Conservation (phyloP, 179 eudicot genomes). For the Beta lomatogona region DNA sequence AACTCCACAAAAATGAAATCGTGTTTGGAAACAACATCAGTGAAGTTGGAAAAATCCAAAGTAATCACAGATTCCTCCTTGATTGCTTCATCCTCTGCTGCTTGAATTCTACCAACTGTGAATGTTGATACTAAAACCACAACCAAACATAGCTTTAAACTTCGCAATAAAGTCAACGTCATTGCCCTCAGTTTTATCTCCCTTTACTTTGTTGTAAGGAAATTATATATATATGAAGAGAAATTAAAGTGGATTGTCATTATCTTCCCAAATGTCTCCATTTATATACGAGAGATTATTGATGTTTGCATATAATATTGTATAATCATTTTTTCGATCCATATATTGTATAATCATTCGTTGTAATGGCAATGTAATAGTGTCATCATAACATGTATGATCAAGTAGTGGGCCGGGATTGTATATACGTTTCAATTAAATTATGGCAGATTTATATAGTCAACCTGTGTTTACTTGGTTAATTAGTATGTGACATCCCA, state of each 20-base stretch:
- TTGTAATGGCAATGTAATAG: slow-evolving; percentile 6
- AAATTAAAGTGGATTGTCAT: background rate
- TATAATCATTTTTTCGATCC: slow-evolving; percentile 6
- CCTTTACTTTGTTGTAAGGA: background rate
- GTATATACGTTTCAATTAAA: background rate
- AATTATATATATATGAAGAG: background rate
- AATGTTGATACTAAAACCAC: slow-evolving; percentile 21
- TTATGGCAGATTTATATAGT: background rate
- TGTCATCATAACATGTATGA: slow-evolving; percentile 5
- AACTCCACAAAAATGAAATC: slow-evolving; percentile 74
- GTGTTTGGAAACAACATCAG: slow-evolving; percentile 49
- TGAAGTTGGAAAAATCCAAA: slow-evolving; percentile 54
- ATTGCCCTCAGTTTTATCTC: background rate
- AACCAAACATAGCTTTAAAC: slow-evolving; percentile 21
- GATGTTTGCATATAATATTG: background rate
- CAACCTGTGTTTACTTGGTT: background rate
- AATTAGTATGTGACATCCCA: no score
- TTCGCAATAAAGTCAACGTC: slow-evolving; percentile 16
- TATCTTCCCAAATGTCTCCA: background rate
- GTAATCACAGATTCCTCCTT: slow-evolving; percentile 58
- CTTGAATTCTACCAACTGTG: slow-evolving; percentile 17
- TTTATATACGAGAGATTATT: background rate
- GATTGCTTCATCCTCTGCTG: slow-evolving; percentile 18
- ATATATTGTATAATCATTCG: background rate
- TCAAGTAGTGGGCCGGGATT: background rate